Percentiles rank a stretch among this genome's conserved stretches.
Conservation (phyloP, 2,329 filamentous ascomycete genomes). For the Xylariaceae sp. region DNA sequence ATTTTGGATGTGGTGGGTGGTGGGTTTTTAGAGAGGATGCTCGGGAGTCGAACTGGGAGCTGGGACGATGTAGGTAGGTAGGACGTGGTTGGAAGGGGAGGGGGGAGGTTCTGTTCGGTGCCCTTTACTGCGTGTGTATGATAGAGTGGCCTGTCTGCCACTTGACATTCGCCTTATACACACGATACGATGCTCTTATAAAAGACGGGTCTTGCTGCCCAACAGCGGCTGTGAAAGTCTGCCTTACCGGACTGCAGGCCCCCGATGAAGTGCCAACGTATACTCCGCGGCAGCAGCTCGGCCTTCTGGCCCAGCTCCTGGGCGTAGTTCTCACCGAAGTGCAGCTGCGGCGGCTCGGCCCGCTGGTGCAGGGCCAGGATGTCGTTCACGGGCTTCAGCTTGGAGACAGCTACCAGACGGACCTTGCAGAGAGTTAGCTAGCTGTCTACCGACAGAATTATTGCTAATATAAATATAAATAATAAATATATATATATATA, state of each 20-base stretch:
- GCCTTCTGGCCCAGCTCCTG: constrained; percentile 90
- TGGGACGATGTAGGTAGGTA: too few species aligned
- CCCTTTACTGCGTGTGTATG: too few species aligned
- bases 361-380: constrained; percentile 80
- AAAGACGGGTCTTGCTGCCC: not conserved
- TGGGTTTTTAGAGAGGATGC: constrained; percentile 5
- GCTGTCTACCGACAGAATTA: not conserved
- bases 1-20: not conserved
- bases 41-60: too few species aligned
- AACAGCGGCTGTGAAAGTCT: not conserved
- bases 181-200: too few species aligned
- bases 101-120: too few species aligned
- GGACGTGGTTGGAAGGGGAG: too few species aligned
- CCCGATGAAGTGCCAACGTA: constrained; percentile 97
- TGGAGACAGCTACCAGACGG: constrained; percentile 91
- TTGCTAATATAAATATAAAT: not conserved
- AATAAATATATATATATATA: constrained; percentile 20
- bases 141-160: too few species aligned
- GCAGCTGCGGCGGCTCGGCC: constrained; percentile 59
- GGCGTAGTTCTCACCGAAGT: constrained; percentile 97
- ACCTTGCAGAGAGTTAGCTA: constrained; percentile 50
- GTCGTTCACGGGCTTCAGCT: constrained; percentile 91
- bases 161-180: too few species aligned
- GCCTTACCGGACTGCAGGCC: constrained; percentile 74
- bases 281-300: constrained; percentile 70